Evolutionary conservation across 768 basidiomycete genomes (phyloP), one percentile per base, ranked within the genome.

Genomic region (Pisolithus tinctorius): DNA sequence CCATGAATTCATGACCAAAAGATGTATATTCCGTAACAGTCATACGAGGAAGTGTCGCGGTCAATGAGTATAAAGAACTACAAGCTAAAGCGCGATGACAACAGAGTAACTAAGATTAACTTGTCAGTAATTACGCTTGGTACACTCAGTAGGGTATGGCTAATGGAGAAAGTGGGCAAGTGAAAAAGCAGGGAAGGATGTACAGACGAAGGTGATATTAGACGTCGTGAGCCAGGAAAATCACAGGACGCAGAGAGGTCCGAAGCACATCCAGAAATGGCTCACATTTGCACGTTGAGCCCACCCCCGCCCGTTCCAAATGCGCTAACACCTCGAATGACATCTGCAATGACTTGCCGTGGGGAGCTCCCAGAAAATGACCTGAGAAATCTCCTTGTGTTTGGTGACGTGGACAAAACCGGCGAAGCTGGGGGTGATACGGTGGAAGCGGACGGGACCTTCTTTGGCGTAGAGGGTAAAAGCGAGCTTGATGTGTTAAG

Each of bases 321-420:
- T 29, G 69, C 67, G 31, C 69, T 68, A 3, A 78, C 75, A 1
- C 77, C 74, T 45, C 71, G 75, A 29, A 79, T 52, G 26, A 75
- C 66, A 50, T 75, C 74, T 2, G 63, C 65, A 20, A 67, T 49
- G 16, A 67, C 39, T 40, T 65, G 58, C n/a, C 57, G 55, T 6
- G 65, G 45, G 16, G 26, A 52, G 23, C 58, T 42, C 2, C 55
- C 48, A 6, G 55, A 50, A 41, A 61, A 53, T 4, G 60, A 48
- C 14, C 30, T 42, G 23, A 47, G 48, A 30, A 26, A 36, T 41
- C 50, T 61, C 38, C 55, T 65, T 13, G 50, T 6, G 17, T 47
- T 51, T 8, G 47, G 27, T 1, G 56, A 52, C 3, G 44, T 38
- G 20, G 59, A 49, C 10, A 46, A 7, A 2, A 31, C n/a, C 0